phyloP scores from a whole-genome alignment of 1,284 basidiomycete species.

The Microbotryum saponariae region DNA sequence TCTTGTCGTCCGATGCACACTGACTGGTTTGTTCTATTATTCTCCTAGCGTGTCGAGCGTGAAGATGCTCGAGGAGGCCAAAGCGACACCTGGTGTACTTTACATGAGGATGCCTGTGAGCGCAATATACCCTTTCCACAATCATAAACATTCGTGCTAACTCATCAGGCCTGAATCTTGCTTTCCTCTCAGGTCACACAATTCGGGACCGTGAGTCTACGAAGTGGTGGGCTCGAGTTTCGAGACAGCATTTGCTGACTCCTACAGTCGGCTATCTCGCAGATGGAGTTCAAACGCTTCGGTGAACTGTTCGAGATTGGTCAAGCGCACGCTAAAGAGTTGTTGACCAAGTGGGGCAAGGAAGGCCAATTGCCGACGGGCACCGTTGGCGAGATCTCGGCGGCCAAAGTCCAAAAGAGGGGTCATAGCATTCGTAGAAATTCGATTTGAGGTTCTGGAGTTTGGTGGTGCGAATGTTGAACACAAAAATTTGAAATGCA shows the following conservation, averaged over 20 bases:
- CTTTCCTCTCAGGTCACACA: slow-evolving; percentile 18
- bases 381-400: slow-evolving; percentile 48
- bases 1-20: slow-evolving; percentile 3
- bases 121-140: slow-evolving; percentile 41
- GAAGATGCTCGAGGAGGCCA: slow-evolving; percentile 88
- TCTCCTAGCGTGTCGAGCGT: slow-evolving; percentile 81
- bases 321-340: slow-evolving; percentile 63
- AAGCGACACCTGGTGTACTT: slow-evolving; percentile 73
- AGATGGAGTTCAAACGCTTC: slow-evolving; percentile 60
- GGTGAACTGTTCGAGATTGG: slow-evolving; percentile 66
- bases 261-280: background rate
- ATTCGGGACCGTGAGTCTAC: slow-evolving; percentile 26
- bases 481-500: too few relatives aligned
- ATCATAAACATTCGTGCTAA: too few relatives aligned
- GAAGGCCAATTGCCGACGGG: slow-evolving; percentile 71
- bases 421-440: slow-evolving; percentile 68
- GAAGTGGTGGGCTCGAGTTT: background rate
- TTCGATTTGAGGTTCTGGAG: slow-evolving; percentile 47
- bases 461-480: too few relatives aligned
- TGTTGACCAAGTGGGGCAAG: slow-evolving; percentile 69
- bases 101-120: slow-evolving; percentile 96
- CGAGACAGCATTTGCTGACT: background rate
- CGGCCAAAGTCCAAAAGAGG: slow-evolving; percentile 51
- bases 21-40: slow-evolving; percentile 1
- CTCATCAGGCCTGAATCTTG: background rate